These are phyloP conservation scores for Dipteronia sinensis DNA, from an alignment of 345 rosid species.

Conservation along the genomic window DNA sequence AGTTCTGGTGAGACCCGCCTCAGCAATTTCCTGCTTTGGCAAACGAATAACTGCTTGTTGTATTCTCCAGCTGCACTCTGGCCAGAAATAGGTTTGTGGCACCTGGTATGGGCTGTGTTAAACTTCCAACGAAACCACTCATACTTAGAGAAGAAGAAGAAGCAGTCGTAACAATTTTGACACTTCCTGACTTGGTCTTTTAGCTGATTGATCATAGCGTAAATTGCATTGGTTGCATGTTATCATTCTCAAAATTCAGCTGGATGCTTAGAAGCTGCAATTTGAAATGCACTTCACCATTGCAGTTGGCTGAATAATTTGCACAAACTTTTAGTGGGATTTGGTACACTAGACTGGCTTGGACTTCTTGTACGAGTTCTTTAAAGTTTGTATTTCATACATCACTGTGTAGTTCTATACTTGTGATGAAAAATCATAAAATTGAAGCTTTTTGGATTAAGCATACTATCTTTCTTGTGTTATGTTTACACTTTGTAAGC, in stretches of 20 bases:
- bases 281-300: background rate
- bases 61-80: slow-evolving; percentile 43
- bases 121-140: slow-evolving; percentile 41
- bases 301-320: background rate
- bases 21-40: slow-evolving; percentile 85
- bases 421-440: no score
- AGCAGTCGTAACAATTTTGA: slow-evolving; percentile 13
- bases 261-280: background rate
- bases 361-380: no score
- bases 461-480: no score
- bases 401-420: no score
- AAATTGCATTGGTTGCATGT: no score
- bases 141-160: slow-evolving; percentile 47
- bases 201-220: background rate
- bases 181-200: background rate
- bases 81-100: slow-evolving; percentile 49
- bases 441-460: no score
- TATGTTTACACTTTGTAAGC: no score
- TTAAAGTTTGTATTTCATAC: no score
- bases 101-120: slow-evolving; percentile 47
- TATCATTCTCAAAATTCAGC: background rate
- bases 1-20: slow-evolving; percentile 78
- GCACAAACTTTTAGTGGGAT: background rate
- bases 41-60: slow-evolving; percentile 36
- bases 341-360: no score